Base-by-base conservation (phyloP, 2,329 filamentous ascomycete genomes). In the Sporothrix sp. region DNA sequence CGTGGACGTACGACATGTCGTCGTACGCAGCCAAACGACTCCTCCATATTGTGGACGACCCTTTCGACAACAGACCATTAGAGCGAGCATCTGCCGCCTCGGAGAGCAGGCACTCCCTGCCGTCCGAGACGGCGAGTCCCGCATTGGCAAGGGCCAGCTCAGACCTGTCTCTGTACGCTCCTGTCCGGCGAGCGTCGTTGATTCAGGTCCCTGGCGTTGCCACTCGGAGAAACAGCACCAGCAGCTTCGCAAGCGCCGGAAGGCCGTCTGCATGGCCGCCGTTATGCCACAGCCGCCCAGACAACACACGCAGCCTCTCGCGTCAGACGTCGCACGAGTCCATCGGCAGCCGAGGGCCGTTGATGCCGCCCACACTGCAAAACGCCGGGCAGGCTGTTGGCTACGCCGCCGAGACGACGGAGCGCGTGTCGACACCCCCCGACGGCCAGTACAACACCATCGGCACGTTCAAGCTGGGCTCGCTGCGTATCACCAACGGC, bases 391-490 rank as follows among this genome's bases (percentile, higher is more conserved):
- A 7, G n/a, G 25, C 14, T n/a, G 18, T 14, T 14, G n/a, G 25
- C 14, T n/a, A n/a, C 8, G 14, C 32, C 7, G 7, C 3, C 1
- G 61, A 62, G 10, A 54, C 60, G 0, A 52, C 63, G 16, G 64
- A 63, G 23, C 66, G 70, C n/a, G 68, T 64, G 9, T 57, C 65
- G 25, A 78, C 75, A 1, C 74, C 79, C 0, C 73, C 66, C 36
- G 78, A 81, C 21, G 62, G 68, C 25, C 72, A 76, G n/a, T 82
- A 82, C 58, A 70, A 70, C 53, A 77, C 81, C 40, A 72, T 79
- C 28, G 80, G 80, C 3, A 76, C 71, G 10, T 82, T 81, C 60
- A 80, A 79, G 59, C 72, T 81, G 48, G 81, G 81, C 2, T 78
- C 78, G 2, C 59, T 84, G 45, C 73, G 77, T 32, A 82, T 84